phyloP scores from a whole-genome alignment of 305 asterid genomes.

The Fraxinus ornus region DNA sequence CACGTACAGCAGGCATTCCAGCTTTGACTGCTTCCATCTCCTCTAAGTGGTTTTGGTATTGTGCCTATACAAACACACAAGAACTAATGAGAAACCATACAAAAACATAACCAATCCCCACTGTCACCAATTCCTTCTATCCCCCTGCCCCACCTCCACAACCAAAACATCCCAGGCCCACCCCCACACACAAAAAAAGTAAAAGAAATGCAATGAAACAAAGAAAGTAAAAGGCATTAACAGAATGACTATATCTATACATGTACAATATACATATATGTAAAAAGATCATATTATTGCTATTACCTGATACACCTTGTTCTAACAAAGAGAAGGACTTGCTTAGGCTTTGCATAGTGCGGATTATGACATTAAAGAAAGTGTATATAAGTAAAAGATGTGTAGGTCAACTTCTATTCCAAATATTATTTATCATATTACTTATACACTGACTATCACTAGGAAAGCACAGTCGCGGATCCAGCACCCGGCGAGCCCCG shows the following conservation, averaged over 20 bases:
- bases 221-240: background rate
- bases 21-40: constrained; percentile 98
- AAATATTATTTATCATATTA: background rate
- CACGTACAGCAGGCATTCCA: constrained; percentile 86
- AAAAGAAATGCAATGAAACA: background rate
- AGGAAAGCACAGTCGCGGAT: background rate
- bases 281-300: background rate
- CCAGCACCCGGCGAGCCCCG: too few species aligned
- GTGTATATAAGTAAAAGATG: background rate
- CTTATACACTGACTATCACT: background rate
- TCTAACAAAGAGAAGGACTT: background rate
- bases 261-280: background rate
- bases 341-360: background rate
- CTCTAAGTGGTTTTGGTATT: constrained; percentile 73
- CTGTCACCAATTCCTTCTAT: background rate
- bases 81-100: constrained; percentile 21
- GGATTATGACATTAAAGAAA: background rate
- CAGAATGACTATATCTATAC: background rate
- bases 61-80: constrained; percentile 46
- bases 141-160: background rate
- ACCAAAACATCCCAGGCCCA: background rate
- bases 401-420: background rate
- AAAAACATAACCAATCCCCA: constrained; percentile 7
- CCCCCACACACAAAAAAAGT: background rate
- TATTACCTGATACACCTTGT: background rate